phyloP scores from a whole-genome alignment of 2,329 filamentous ascomycete species.

The Diaporthe velutina region DNA sequence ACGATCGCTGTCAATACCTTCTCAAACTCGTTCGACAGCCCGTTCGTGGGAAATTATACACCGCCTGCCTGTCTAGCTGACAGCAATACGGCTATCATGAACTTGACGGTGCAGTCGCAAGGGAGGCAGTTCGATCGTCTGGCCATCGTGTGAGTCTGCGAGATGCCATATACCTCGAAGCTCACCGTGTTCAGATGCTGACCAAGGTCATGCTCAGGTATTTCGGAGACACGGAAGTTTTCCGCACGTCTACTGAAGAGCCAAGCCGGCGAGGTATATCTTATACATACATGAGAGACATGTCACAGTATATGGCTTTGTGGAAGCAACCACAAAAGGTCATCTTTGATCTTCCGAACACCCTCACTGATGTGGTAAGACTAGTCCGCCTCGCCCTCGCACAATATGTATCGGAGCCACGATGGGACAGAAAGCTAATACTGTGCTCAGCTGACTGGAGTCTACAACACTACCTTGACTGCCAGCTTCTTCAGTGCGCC shows the following conservation, averaged over 20 bases:
- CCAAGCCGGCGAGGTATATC: slow-evolving; percentile 70
- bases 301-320: slow-evolving; percentile 70
- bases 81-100: slow-evolving; percentile 75
- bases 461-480: slow-evolving; percentile 72
- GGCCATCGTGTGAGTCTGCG: slow-evolving; percentile 59
- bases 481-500: slow-evolving; percentile 64
- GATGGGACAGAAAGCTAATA: neutral
- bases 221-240: slow-evolving; percentile 74
- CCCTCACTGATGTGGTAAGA: slow-evolving; percentile 38
- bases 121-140: slow-evolving; percentile 76
- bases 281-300: slow-evolving; percentile 76
- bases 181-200: neutral
- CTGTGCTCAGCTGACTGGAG: slow-evolving; percentile 57
- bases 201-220: slow-evolving; percentile 51
- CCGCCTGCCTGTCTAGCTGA: slow-evolving; percentile 66
- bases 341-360: slow-evolving; percentile 76
- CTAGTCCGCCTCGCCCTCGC: slow-evolving; percentile 50
- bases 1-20: slow-evolving; percentile 37
- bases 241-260: slow-evolving; percentile 76
- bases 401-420: neutral
- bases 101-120: slow-evolving; percentile 73
- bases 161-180: neutral
- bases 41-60: slow-evolving; percentile 61
- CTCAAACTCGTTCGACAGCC: slow-evolving; percentile 32
- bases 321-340: slow-evolving; percentile 72